Evolutionary conservation across 2,329 filamentous ascomycete genomes (phyloP).

Genomic region (Colletotrichum sp.): DNA sequence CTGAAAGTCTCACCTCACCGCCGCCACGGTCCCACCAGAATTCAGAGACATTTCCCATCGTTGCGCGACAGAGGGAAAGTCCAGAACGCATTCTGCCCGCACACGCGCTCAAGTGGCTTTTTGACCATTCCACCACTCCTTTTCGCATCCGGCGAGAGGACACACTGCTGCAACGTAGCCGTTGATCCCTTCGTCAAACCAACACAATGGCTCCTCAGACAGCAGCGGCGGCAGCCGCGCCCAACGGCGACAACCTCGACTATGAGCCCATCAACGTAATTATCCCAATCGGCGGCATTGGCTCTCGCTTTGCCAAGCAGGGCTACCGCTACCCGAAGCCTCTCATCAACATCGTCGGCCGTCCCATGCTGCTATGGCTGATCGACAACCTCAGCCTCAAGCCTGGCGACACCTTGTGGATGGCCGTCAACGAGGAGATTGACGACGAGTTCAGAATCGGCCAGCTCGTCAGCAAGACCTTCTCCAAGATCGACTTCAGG

Average conservation of each 20-base stretch:
- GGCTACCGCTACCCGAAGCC: conserved; percentile 35
- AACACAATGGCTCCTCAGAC: conserved; percentile 8
- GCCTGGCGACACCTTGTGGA: conserved; percentile 30
- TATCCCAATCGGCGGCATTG: conserved; percentile 35
- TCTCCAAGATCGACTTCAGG: conserved; percentile 27
- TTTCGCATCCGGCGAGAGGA: not conserved
- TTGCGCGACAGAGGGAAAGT: not conserved
- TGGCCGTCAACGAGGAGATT: conserved; percentile 32
- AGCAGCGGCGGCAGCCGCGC: not conserved
- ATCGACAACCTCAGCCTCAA: conserved; percentile 30
- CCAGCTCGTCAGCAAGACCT: conserved; percentile 29
- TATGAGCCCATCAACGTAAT: conserved; percentile 32
- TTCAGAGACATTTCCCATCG: not conserved
- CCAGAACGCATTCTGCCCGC: not conserved
- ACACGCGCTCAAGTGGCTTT: not conserved
- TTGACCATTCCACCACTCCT: not conserved
- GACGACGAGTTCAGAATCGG: conserved; percentile 32
- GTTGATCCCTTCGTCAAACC: not conserved
- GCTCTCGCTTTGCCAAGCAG: conserved; percentile 31
- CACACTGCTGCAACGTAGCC: not conserved
- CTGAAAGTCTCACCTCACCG: conserved; percentile 5
- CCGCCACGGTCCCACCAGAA: not conserved
- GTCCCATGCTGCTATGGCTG: conserved; percentile 34
- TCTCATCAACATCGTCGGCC: conserved; percentile 35
- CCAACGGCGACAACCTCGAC: conserved; percentile 14